These are phyloP conservation scores for Fraxinus platypoda DNA, from an alignment of 305 asterid species.

Conservation along the genomic window DNA sequence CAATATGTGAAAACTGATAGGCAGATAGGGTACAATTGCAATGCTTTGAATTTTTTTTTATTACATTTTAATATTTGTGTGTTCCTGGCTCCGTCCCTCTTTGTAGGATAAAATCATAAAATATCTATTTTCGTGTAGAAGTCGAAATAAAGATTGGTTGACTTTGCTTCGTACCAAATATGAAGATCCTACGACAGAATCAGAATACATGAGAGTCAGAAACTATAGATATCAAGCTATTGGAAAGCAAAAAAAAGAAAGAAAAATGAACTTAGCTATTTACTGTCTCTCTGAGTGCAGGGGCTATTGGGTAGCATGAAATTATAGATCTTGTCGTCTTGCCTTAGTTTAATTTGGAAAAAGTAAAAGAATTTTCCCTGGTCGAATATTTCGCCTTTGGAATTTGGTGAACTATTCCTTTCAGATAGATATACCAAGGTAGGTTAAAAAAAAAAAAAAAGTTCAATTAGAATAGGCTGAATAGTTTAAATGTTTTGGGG, in stretches of 20 bases:
- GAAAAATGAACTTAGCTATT: neutral
- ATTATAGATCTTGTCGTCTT: neutral
- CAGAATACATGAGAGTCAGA: neutral
- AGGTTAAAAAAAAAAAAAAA: no score
- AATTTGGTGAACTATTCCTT: neutral
- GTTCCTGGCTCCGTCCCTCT: neutral
- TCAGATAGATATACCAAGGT: neutral
- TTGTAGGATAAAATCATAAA: neutral
- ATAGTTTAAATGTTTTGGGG: neutral
- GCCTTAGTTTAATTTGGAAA: neutral
- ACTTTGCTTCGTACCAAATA: neutral
- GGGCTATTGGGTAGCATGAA: neutral
- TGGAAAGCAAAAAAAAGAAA: neutral
- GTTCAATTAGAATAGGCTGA: neutral
- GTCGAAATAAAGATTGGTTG: neutral
- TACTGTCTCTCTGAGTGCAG: neutral
- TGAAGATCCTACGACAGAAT: neutral
- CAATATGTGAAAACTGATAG: no score
- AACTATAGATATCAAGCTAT: neutral
- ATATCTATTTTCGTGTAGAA: neutral
- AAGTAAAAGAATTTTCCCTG: neutral
- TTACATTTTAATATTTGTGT: neutral
- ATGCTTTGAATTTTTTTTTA: neutral
- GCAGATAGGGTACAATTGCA: neutral
- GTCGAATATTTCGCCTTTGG: neutral